Conservation (phyloP, 1,284 basidiomycete species). For the Pholiota adiposa region DNA sequence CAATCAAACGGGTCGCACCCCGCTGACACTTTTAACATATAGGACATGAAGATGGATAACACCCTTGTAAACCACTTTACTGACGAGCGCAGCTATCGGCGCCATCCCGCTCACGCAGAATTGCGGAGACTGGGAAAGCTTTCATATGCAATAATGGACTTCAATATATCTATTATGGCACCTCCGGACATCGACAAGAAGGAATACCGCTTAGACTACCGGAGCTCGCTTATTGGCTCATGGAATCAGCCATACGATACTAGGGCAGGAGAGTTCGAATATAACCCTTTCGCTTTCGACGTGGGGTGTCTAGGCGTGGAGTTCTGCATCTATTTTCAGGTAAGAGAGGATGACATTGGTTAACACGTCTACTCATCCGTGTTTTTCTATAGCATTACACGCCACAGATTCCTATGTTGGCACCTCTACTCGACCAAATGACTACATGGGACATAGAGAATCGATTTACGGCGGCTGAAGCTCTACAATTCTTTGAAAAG, state of each 20-base stretch:
- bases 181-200: constrained; percentile 15
- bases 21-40: no score
- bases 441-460: constrained; percentile 22
- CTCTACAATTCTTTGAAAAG: constrained; percentile 28
- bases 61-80: constrained; percentile 12
- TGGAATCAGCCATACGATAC: constrained; percentile 13
- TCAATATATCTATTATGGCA: constrained; percentile 22
- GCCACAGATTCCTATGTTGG: constrained; percentile 24
- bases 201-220: constrained; percentile 13
- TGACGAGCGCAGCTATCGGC: not conserved
- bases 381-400: constrained; percentile 18
- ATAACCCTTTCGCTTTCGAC: constrained; percentile 33
- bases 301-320: constrained; percentile 27
- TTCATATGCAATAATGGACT: constrained; percentile 25
- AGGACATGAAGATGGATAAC: constrained; percentile 13
- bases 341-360: not conserved
- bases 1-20: no score
- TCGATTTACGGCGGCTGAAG: constrained; percentile 31
- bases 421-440: constrained; percentile 31
- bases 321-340: constrained; percentile 19
- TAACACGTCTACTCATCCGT: not conserved
- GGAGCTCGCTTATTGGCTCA: constrained; percentile 3
- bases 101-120: not conserved
- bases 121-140: not conserved
- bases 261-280: constrained; percentile 31